A percentile compares a stretch with the other conserved stretches of the same genome.
phyloP scores from a whole-genome alignment of 768 basidiomycete genomes.

The Ramaria sp. region DNA sequence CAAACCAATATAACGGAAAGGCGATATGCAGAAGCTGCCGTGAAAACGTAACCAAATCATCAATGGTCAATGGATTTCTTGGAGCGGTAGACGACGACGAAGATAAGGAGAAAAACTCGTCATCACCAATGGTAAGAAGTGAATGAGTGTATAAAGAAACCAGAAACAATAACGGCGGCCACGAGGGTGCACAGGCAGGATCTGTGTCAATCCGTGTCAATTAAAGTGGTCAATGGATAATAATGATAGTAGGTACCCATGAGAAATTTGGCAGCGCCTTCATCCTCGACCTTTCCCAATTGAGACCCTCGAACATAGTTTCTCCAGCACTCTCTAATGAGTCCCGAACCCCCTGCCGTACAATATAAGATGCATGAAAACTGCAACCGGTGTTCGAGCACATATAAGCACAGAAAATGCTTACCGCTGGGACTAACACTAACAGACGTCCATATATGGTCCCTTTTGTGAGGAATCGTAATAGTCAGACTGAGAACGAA shows the following conservation, averaged over 20 bases:
- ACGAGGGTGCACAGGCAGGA: constrained; percentile 32
- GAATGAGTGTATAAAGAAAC: constrained; percentile 75
- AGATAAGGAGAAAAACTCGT: constrained; percentile 74
- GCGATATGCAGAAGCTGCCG: constrained; percentile 76
- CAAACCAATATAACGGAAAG: constrained; percentile 64
- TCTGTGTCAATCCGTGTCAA: constrained; percentile 23
- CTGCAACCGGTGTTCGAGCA: not conserved
- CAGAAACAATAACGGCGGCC: constrained; percentile 68
- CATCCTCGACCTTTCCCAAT: constrained; percentile 44
- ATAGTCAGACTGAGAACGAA: constrained; percentile 4
- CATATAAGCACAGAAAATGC: not conserved
- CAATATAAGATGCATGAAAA: not conserved
- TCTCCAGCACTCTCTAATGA: constrained; percentile 70
- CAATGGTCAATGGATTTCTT: constrained; percentile 71
- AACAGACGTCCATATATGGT: constrained; percentile 4
- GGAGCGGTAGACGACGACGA: constrained; percentile 21
- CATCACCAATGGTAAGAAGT: constrained; percentile 87
- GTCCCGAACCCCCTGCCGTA: constrained; percentile 20
- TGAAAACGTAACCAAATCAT: constrained; percentile 70
- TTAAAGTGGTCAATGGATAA: not conserved
- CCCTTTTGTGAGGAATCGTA: constrained; percentile 1
- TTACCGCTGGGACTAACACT: constrained; percentile 2
- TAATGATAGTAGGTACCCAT: constrained; percentile 25
- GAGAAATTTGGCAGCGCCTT: constrained; percentile 22
- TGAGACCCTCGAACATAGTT: constrained; percentile 48